phyloP scores from a whole-genome alignment of 257 asterid genomes.

The Nicotiana undulata region DNA sequence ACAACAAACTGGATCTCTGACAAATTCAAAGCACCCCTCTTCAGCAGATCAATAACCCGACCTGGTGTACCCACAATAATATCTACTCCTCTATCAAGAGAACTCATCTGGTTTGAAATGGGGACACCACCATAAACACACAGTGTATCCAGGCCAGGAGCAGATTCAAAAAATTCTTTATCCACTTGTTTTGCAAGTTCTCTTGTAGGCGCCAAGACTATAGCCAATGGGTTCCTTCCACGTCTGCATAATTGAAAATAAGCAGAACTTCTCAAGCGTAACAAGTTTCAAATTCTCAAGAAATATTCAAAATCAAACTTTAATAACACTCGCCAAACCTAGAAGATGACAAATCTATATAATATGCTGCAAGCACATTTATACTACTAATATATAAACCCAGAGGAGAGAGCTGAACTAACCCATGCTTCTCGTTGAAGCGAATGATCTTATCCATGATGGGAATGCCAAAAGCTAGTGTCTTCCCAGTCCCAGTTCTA shows the following conservation, averaged over 20 bases:
- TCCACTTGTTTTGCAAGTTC: conserved; percentile 95
- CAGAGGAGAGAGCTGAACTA: conserved; percentile 7
- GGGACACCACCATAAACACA: conserved; percentile 94
- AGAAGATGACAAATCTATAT: background rate
- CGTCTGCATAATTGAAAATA: conserved; percentile 37
- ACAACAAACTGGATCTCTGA: conserved; percentile 72
- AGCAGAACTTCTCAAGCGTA: background rate
- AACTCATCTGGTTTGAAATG: conserved; percentile 66
- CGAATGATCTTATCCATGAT: conserved; percentile 74
- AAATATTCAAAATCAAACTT: background rate
- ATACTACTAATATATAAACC: background rate
- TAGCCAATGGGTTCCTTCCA: conserved; percentile 75
- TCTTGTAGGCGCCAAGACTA: conserved; percentile 86
- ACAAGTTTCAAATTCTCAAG: background rate
- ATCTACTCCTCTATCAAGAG: conserved; percentile 85
- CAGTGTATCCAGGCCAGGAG: conserved; percentile 61
- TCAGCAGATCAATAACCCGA: conserved; percentile 80
- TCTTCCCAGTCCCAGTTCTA: conserved; percentile 95
- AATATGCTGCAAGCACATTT: background rate
- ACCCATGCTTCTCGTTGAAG: conserved; percentile 83
- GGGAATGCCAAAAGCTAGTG: conserved; percentile 93
- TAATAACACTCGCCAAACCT: background rate
- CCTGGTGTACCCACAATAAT: conserved; percentile 93
- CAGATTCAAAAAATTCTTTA: conserved; percentile 75
- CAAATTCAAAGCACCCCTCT: conserved; percentile 78